Conservation (phyloP, 805 yeast genomes). For the Saccharomycopsis capsularis region DNA sequence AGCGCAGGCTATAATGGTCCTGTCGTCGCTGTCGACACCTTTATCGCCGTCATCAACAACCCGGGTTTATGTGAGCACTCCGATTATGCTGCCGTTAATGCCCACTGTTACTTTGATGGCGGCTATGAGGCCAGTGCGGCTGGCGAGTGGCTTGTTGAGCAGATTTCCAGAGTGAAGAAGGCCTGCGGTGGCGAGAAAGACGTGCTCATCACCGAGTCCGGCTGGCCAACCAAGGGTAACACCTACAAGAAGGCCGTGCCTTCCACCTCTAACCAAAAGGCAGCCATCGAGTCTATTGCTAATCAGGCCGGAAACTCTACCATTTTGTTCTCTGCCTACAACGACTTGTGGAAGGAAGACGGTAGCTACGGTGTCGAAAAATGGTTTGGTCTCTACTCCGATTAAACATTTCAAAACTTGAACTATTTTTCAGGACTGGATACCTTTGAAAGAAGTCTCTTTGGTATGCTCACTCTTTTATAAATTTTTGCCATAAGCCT, state of each 20-base stretch:
- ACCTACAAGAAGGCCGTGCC: conserved; percentile 79
- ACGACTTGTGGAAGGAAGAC: conserved; percentile 80
- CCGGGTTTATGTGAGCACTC: conserved; percentile 81
- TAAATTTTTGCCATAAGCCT: too few relatives aligned
- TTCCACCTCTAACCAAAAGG: conserved; percentile 61
- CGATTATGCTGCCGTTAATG: conserved; percentile 94
- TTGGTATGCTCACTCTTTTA: too few relatives aligned
- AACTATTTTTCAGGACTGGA: too few relatives aligned
- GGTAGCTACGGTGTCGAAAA: conserved; percentile 69
- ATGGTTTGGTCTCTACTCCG: conserved; percentile 68
- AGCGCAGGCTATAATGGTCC: conserved; percentile 86
- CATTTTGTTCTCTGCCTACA: conserved; percentile 75
- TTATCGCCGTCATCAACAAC: conserved; percentile 90
- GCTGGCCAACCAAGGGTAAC: conserved; percentile 93
- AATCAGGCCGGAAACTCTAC: conserved; percentile 57
- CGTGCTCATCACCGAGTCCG: conserved; percentile 83
- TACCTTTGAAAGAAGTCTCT: too few relatives aligned
- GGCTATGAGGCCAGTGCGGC: conserved; percentile 67
- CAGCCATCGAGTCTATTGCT: conserved; percentile 66
- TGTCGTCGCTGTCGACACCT: conserved; percentile 93
- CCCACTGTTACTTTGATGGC: conserved; percentile 96
- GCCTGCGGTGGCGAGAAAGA: conserved; percentile 72
- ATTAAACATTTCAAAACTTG: too few relatives aligned
- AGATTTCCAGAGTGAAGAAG: conserved; percentile 82
- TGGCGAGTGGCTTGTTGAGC: conserved; percentile 83